Conservation (phyloP, 495 filamentous ascomycete species). For the Neurospora terricola region DNA sequence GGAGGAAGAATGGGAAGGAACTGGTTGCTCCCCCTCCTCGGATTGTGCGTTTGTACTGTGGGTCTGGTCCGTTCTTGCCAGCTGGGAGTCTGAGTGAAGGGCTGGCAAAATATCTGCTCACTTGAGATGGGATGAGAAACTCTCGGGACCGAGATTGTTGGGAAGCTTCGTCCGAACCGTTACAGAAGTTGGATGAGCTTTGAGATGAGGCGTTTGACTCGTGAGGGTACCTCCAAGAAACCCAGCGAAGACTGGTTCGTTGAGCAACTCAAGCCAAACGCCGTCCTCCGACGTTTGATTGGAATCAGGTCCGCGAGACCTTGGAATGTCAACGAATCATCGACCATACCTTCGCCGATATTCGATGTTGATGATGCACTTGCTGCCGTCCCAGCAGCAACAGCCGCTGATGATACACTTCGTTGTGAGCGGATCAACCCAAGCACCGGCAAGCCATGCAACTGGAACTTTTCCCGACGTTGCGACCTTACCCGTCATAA, state of each 20-base stretch:
- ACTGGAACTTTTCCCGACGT: constrained; percentile 89
- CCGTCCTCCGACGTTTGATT: too few species aligned
- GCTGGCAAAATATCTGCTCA: neutral
- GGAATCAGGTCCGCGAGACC: too few species aligned
- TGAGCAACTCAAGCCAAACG: neutral
- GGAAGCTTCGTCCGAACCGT: neutral
- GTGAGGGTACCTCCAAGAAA: neutral
- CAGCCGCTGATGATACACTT: too few species aligned
- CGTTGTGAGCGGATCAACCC: constrained; percentile 89
- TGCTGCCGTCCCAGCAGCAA: too few species aligned
- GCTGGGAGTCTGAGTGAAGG: neutral
- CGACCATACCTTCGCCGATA: too few species aligned
- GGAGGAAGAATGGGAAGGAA: neutral
- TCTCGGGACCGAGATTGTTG: neutral
- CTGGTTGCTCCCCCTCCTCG: neutral
- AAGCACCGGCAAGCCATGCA: constrained; percentile 92
- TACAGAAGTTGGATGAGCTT: neutral
- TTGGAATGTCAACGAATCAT: too few species aligned
- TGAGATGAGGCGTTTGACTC: neutral
- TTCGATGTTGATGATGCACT: too few species aligned
- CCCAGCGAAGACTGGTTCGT: neutral
- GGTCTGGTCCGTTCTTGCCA: neutral
- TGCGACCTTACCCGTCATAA: constrained; percentile 97
- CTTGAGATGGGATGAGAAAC: neutral
- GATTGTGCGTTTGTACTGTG: neutral